A percentile compares a stretch with the other conserved stretches of the same genome.
Evolutionary conservation across 129 eudicot species (phyloP).

Genomic region (Lonicera japonica): DNA sequence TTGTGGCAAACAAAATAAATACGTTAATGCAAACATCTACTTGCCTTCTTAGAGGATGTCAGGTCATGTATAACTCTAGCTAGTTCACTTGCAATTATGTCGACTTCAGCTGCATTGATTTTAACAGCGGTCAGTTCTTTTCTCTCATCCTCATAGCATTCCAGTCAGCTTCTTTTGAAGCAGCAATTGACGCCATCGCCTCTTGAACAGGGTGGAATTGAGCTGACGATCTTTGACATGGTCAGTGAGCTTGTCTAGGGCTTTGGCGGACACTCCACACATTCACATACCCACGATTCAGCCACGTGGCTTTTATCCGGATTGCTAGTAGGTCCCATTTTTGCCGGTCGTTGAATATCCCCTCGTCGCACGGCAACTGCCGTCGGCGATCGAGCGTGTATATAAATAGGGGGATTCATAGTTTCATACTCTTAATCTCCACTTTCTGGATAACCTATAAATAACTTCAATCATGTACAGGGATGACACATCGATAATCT

Average conservation of each 20-base stretch:
- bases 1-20: slow-evolving; percentile 4
- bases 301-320: too few relatives aligned
- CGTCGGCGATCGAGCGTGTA: too few relatives aligned
- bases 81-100: slow-evolving; percentile 83
- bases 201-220: slow-evolving; percentile 90
- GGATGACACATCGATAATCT: too few relatives aligned
- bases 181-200: slow-evolving; percentile 97
- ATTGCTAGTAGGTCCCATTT: too few relatives aligned
- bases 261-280: too few relatives aligned
- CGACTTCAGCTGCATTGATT: slow-evolving; percentile 85
- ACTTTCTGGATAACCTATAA: too few relatives aligned
- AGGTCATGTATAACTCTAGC: slow-evolving; percentile 22
- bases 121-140: slow-evolving; percentile 96
- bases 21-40: neutral
- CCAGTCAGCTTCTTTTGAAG: slow-evolving; percentile 94
- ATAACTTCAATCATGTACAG: too few relatives aligned
- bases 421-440: too few relatives aligned
- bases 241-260: slow-evolving; percentile 91
- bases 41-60: neutral
- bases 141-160: slow-evolving; percentile 86
- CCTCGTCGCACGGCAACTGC: too few relatives aligned
- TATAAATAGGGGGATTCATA: too few relatives aligned
- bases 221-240: slow-evolving; percentile 99
- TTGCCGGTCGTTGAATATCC: too few relatives aligned
- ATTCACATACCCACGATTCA: too few relatives aligned